These are phyloP conservation scores for Purshia tridentata DNA, from an alignment of 306 rosid species.

Conservation along the genomic window DNA sequence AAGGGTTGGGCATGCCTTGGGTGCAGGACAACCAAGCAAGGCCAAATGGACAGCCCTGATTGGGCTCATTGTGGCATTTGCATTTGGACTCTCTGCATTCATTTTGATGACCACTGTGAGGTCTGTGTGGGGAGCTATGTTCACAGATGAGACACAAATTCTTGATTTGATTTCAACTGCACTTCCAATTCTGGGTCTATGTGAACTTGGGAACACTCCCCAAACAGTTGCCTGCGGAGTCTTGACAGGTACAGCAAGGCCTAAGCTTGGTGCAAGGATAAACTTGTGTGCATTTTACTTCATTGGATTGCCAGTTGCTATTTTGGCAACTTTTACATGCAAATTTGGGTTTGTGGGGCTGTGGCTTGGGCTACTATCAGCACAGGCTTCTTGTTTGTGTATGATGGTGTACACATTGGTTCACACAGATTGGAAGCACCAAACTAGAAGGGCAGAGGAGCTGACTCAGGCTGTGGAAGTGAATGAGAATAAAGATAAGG, in stretches of 20 bases:
- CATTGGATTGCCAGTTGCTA: conserved; percentile 71
- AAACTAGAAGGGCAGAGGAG: conserved; percentile 59
- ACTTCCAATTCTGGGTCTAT: conserved; percentile 72
- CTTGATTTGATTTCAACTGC: conserved; percentile 51
- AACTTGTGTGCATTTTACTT: conserved; percentile 78
- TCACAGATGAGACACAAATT: conserved; percentile 68
- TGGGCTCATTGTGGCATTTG: conserved; percentile 52
- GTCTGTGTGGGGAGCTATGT: conserved; percentile 56
- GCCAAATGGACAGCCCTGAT: conserved; percentile 62
- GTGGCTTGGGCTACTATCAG: conserved; percentile 80
- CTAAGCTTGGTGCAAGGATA: conserved; percentile 74
- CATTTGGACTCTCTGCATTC: conserved; percentile 44
- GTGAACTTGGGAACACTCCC: conserved; percentile 74
- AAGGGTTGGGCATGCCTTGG: conserved; percentile 72
- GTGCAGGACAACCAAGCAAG: conserved; percentile 60
- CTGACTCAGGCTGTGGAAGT: conserved; percentile 29
- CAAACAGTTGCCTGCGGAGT: conserved; percentile 88
- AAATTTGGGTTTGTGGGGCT: conserved; percentile 63
- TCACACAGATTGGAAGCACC: conserved; percentile 78
- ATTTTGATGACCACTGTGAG: conserved; percentile 40
- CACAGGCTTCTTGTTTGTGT: conserved; percentile 66
- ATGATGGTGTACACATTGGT: conserved; percentile 63
- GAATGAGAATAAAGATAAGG: conserved; percentile 5
- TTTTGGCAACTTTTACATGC: conserved; percentile 46
- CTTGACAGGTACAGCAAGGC: conserved; percentile 69